A percentile compares a stretch with the other conserved stretches of the same genome.
phyloP scores from a whole-genome alignment of 75 land plant genomes.

The Adiantum capillusveneris region DNA sequence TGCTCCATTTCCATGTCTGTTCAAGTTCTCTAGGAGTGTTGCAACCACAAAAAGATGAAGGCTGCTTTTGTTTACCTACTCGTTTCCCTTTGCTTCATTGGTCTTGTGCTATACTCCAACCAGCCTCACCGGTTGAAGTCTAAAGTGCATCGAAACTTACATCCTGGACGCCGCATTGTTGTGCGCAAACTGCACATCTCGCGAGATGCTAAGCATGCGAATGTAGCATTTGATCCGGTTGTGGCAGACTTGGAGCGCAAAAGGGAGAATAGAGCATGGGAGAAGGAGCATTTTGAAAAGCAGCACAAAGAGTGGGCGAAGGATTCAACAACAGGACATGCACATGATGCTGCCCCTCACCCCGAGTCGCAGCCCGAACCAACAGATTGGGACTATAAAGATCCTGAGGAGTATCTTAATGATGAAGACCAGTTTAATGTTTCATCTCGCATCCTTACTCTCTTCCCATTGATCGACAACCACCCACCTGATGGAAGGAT shows the following conservation, averaged over 20 bases:
- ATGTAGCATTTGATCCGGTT: conserved; percentile 72
- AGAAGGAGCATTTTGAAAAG: conserved; percentile 42
- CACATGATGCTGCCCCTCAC: conserved; percentile 8
- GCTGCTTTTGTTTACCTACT: conserved; percentile 15
- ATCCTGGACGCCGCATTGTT: conserved; percentile 16
- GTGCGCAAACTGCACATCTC: not conserved
- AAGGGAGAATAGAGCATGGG: conserved; percentile 79
- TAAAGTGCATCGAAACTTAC: conserved; percentile 14
- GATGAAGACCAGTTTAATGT: conserved; percentile 85
- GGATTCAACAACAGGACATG: conserved; percentile 22
- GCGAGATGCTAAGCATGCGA: conserved; percentile 10
- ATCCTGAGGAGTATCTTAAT: conserved; percentile 73
- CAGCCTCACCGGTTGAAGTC: conserved; percentile 13
- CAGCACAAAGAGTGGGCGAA: conserved; percentile 24
- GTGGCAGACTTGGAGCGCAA: conserved; percentile 68
- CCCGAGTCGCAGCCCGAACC: conserved; percentile 40
- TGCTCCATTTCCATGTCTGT: too few relatives aligned
- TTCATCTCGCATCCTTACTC: conserved; percentile 39
- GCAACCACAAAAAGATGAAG: not conserved
- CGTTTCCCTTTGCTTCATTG: conserved; percentile 17
- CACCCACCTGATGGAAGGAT: conserved; percentile 60
- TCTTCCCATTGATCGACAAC: conserved; percentile 71
- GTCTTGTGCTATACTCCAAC: conserved; percentile 17
- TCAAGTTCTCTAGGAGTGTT: not conserved
- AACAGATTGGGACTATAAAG: conserved; percentile 61